Evolutionary conservation across 371 early-diverging fungal species (phyloP), one percentile per base, ranked within the genome.

Genomic region (Cokeromyces recurvatus): DNA sequence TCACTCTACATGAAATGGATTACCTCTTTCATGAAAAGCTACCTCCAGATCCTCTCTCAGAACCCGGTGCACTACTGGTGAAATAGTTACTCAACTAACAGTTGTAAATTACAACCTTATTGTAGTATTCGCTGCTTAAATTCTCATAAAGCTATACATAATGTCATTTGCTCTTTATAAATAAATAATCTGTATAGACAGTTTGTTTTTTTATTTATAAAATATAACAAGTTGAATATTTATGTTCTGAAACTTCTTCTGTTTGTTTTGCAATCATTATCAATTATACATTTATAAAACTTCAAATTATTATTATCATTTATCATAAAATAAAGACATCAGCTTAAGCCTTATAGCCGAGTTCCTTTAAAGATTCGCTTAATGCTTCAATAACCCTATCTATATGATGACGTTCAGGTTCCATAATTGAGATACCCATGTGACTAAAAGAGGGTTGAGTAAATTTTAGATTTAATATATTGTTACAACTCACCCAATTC

Each of bases 381-480:
- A 91, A 77, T 9, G 89, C 88, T 32, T 78, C 78, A 41, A 89
- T 68, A 32, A 89, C 88, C 49, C 74, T 78, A 31, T 87, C 83
- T 27, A 94, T 67, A 59, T 91, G 89, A 25, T 78, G 72, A 31
- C 83, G 78, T 46, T 81, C 68, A 45, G 85, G 70, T 49, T 90
- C 86, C 27, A 80, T 82, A 38, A 88, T 92, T 12, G 89, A 85
- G 46, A 96, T 81, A 68, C 94, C 94, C 95, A 95, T 94, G 61
- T 91, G 92, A 31, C 90, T 77, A 20, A 20, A 48, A 22, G 32
- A 16, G 20, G 24, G 14, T 35, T 22, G 10, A 32, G 24, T 21
- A 21, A 4, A n/a, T n/a, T n/a, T n/a, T n/a, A n/a, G n/a, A n/a
- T 32, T 29, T 21, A 32, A 6, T 38, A 11, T 45, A 36, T 25